Conservation (phyloP, 805 yeast genomes). For the Yarrowia sp. region DNA sequence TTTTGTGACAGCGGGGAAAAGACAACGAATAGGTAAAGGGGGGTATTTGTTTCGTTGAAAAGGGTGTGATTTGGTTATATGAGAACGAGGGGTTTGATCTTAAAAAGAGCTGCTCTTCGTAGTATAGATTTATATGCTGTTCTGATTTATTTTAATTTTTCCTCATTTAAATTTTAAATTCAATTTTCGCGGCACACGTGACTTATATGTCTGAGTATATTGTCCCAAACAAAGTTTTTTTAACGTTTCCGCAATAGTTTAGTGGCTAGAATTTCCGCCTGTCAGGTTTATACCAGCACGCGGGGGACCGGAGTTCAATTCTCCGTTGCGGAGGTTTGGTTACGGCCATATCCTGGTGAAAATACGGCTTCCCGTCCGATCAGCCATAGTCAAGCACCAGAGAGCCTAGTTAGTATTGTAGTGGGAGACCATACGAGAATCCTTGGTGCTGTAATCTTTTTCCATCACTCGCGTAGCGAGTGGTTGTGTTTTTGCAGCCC, state of each 20-base stretch:
- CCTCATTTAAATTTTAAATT: too few species aligned
- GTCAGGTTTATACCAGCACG: conserved; percentile 31
- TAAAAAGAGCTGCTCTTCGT: too few species aligned
- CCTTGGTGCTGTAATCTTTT: conserved; percentile 22
- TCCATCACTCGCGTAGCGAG: too few species aligned
- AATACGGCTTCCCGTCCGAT: conserved; percentile 24
- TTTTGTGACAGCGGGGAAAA: too few species aligned
- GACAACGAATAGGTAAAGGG: too few species aligned
- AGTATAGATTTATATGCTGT: too few species aligned
- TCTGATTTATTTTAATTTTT: neutral
- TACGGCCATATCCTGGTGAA: conserved; percentile 24
- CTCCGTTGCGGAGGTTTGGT: conserved; percentile 23
- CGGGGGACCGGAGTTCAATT: conserved; percentile 25
- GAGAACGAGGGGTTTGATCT: too few species aligned
- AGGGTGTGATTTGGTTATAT: too few species aligned
- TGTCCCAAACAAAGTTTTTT: neutral
- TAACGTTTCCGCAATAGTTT: conserved; percentile 36
- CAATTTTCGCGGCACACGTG: neutral
- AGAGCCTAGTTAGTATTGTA: conserved; percentile 22
- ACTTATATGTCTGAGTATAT: neutral
- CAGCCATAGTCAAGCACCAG: conserved; percentile 25
- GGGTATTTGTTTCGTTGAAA: too few species aligned
- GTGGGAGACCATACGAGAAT: conserved; percentile 24
- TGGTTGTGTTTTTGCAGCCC: too few species aligned
- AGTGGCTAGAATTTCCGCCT: conserved; percentile 43